Evolutionary conservation across 1,139 yeast genomes (phyloP).

Genomic region (Pichiaceae sp.): DNA sequence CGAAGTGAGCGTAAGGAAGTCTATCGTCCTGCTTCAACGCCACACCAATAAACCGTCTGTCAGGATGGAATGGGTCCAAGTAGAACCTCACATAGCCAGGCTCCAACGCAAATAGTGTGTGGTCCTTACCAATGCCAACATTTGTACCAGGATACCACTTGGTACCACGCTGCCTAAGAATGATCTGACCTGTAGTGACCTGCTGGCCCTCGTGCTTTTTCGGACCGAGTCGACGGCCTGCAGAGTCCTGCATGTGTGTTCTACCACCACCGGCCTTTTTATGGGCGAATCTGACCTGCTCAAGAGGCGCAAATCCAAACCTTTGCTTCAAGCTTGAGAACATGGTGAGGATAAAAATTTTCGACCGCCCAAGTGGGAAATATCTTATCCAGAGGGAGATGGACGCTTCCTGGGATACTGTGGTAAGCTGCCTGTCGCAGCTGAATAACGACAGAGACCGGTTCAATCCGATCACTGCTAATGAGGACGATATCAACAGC

Average conservation of each 20-base stretch:
- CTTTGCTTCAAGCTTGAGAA: not conserved
- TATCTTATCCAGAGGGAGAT: conserved; percentile 12
- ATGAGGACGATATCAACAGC: conserved; percentile 30
- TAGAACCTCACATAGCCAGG: conserved; percentile 92
- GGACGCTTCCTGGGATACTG: conserved; percentile 61
- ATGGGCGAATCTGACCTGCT: conserved; percentile 67
- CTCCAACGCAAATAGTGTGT: conserved; percentile 82
- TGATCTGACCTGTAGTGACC: conserved; percentile 77
- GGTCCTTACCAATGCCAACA: conserved; percentile 86
- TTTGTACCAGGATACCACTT: conserved; percentile 93
- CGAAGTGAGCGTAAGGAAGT: conserved; percentile 85
- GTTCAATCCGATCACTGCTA: conserved; percentile 44
- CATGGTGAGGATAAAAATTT: not conserved
- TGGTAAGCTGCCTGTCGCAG: conserved; percentile 52
- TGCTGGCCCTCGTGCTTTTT: conserved; percentile 70
- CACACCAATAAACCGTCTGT: conserved; percentile 83
- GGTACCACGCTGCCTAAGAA: conserved; percentile 96
- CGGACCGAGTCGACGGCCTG: conserved; percentile 91
- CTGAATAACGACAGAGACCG: conserved; percentile 48
- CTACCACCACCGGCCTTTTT: conserved; percentile 91
- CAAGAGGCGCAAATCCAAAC: not conserved
- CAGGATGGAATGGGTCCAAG: conserved; percentile 95
- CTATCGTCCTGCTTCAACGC: conserved; percentile 56
- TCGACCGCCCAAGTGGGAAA: not conserved
- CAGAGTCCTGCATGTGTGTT: conserved; percentile 89